Base-by-base conservation (phyloP, 179 eudicot genomes). In the Beta lomatogona region DNA sequence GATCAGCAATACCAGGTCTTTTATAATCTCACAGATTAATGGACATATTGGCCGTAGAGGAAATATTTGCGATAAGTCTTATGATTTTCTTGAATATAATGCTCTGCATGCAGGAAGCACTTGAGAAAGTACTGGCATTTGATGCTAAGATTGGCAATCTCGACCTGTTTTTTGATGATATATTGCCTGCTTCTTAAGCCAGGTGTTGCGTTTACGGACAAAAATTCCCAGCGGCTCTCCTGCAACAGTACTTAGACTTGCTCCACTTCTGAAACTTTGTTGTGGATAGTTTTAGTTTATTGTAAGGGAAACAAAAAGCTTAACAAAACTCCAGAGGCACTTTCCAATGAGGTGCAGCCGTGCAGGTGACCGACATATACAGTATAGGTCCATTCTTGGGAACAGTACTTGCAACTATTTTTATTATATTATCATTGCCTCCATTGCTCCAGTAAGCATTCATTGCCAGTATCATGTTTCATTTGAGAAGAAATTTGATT, bases 1-100 rank as follows among this genome's bases (percentile, higher is more conserved):
- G 98, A 95, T 90, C 89, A 90, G 84, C 91, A 84, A 77, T 89
- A 90, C 87, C 89, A 95, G 97, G 99, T 95, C 55, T 50, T 79
- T 64, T 79, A 58, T 69, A 21, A 22, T 12, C 18, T 75, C 57
- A 48, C 48, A 54, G 22, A 45, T 58, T 15, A 54, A 65, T 8
- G 15, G 14, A 10, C 14, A 75, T 3, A 76, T 21, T 44, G 58
- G 65, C 66, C 52, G 9, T 45, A 12, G 9, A 77, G 19, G n/a
- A 41, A 19, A 44, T 22, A 18, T 36, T 6, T 70, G 28, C 41
- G 41, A 31, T 14, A 9, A 15, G 58, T 44, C 44, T 48, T 5
- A 58, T 16, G 55, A 55, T 5, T 64, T 64, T 67, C 25, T 59
- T 13, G 55, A 36, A 48, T n/a, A n/a, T 81, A 71, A 25, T 22